phyloP scores from a whole-genome alignment of 2,329 filamentous ascomycete genomes.

The Hypoxylon sp. region DNA sequence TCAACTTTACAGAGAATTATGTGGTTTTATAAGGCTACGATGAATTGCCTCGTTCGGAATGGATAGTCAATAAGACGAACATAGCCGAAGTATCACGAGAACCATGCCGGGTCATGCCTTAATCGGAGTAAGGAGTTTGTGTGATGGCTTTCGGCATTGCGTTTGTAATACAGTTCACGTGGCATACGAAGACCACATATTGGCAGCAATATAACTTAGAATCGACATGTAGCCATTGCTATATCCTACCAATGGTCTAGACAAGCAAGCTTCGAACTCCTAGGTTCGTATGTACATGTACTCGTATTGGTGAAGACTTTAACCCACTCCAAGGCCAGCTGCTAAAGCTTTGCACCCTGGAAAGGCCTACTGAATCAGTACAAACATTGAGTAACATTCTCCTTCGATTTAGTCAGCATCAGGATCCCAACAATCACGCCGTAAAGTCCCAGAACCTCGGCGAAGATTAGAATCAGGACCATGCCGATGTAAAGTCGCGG shows the following conservation, averaged over 20 bases:
- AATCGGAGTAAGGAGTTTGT: slow-evolving; percentile 18
- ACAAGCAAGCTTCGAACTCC: slow-evolving; percentile 1
- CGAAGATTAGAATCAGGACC: slow-evolving; percentile 63
- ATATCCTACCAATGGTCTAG: neutral
- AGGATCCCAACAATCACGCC: slow-evolving; percentile 61
- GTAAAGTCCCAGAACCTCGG: slow-evolving; percentile 59
- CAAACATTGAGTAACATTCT: slow-evolving; percentile 55
- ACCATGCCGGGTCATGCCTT: neutral
- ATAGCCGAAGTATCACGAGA: slow-evolving; percentile 23
- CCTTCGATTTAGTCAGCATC: slow-evolving; percentile 60
- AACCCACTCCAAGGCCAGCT: neutral
- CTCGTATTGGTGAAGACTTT: neutral
- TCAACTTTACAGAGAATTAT: slow-evolving; percentile 4
- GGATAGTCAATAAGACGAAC: slow-evolving; percentile 43
- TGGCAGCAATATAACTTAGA: slow-evolving; percentile 11
- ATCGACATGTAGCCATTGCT: neutral
- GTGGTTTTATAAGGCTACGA: slow-evolving; percentile 26
- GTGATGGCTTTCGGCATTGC: slow-evolving; percentile 10
- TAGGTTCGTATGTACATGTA: neutral
- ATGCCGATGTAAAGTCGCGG: slow-evolving; percentile 61
- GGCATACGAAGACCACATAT: slow-evolving; percentile 4
- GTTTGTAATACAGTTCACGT: slow-evolving; percentile 22
- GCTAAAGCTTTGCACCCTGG: neutral
- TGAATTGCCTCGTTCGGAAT: slow-evolving; percentile 33
- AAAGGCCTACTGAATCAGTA: slow-evolving; percentile 45